These are phyloP conservation scores for Nelumbo lutea DNA, from an alignment of 164 flowering plant species.

Conservation along the genomic window DNA sequence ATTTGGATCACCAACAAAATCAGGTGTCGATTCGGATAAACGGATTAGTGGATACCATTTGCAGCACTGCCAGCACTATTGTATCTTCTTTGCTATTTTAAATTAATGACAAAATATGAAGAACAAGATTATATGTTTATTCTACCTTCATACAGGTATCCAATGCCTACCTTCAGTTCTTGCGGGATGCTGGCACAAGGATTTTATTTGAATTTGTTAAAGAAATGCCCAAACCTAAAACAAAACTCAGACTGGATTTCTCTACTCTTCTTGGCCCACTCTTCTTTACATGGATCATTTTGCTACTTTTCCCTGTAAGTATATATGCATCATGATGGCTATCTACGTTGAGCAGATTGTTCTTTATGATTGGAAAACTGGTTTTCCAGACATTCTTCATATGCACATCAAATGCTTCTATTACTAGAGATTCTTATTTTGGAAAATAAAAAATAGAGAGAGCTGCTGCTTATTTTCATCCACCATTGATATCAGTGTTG, in stretches of 20 bases:
- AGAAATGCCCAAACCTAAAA: constrained; percentile 87
- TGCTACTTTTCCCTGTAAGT: constrained; percentile 82
- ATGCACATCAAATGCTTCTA: no score
- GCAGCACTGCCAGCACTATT: no score
- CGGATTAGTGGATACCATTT: no score
- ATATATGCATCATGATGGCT: constrained; percentile 3
- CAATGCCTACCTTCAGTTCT: constrained; percentile 69
- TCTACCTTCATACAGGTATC: constrained; percentile 50
- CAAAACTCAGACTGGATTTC: constrained; percentile 54
- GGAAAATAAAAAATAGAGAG: no score
- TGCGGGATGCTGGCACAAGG: constrained; percentile 49
- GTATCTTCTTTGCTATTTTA: not conserved
- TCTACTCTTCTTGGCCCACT: constrained; percentile 79
- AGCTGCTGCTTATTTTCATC: no score
- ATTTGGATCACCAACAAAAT: no score
- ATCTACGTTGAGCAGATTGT: no score
- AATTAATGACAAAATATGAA: not conserved
- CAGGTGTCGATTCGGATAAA: no score
- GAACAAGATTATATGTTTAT: constrained; percentile 13
- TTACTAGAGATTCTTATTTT: no score
- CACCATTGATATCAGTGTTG: no score
- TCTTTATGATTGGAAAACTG: no score
- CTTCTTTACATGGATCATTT: constrained; percentile 82
- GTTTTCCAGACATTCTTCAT: no score
- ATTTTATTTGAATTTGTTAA: constrained; percentile 73